phyloP scores from a whole-genome alignment of 2,329 filamentous ascomycete species.

The Fusarium sp. region DNA sequence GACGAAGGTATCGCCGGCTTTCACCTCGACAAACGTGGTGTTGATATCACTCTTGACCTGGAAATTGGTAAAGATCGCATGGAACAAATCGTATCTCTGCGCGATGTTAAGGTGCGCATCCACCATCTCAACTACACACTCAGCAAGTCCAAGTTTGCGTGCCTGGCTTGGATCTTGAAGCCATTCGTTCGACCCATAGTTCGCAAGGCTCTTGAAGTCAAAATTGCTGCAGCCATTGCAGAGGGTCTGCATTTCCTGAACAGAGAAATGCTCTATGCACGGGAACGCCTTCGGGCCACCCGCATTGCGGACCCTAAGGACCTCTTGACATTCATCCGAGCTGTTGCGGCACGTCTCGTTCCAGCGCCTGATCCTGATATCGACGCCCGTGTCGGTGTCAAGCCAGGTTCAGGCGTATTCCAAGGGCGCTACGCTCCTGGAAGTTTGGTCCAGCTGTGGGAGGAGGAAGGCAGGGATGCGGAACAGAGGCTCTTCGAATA shows the following conservation, averaged over 20 bases:
- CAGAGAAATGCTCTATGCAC: constrained; percentile 85
- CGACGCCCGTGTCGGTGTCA: constrained; percentile 77
- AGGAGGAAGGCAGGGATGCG: constrained; percentile 78
- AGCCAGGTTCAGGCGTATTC: constrained; percentile 72
- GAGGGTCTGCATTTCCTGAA: constrained; percentile 79
- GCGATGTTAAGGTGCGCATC: constrained; percentile 80
- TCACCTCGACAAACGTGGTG: constrained; percentile 83
- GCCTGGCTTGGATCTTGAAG: constrained; percentile 84
- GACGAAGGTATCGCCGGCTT: constrained; percentile 90
- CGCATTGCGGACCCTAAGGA: constrained; percentile 83
- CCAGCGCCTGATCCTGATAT: constrained; percentile 81
- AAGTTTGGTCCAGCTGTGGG: constrained; percentile 89
- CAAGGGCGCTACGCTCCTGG: constrained; percentile 87
- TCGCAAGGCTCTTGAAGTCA: constrained; percentile 80
- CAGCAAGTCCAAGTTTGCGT: constrained; percentile 78
- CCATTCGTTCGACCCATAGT: constrained; percentile 85
- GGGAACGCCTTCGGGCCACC: constrained; percentile 87
- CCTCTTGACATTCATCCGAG: constrained; percentile 82
- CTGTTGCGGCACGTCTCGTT: constrained; percentile 79
- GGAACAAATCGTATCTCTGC: constrained; percentile 84
- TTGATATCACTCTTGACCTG: constrained; percentile 86
- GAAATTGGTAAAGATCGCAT: constrained; percentile 82
- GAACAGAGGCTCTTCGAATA: constrained; percentile 80
- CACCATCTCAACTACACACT: constrained; percentile 88
- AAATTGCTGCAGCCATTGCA: constrained; percentile 77